Evolutionary conservation across 805 yeast genomes (phyloP).

Genomic region (Kodamaea kakaduensis): DNA sequence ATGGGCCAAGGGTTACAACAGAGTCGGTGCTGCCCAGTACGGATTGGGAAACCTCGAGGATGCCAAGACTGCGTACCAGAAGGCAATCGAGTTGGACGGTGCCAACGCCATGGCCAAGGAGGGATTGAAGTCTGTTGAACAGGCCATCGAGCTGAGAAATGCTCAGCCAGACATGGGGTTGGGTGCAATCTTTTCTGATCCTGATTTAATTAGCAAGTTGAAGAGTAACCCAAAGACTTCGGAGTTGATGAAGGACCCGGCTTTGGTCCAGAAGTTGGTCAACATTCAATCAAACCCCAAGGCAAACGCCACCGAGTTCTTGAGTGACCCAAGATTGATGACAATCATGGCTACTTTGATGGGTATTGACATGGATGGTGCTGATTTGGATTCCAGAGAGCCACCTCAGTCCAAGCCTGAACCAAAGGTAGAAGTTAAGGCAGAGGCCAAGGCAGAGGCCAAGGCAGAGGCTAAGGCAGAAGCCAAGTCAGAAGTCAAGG

Average conservation of each 20-base stretch:
- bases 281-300: constrained; percentile 68
- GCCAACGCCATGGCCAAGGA: constrained; percentile 80
- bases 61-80: constrained; percentile 66
- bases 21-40: constrained; percentile 88
- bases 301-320: constrained; percentile 63
- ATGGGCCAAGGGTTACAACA: constrained; percentile 95
- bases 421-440: constrained; percentile 11
- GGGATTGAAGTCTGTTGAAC: constrained; percentile 69
- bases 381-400: constrained; percentile 20
- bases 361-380: constrained; percentile 69
- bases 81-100: constrained; percentile 79
- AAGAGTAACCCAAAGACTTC: constrained; percentile 82
- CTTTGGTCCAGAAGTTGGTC: constrained; percentile 64
- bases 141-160: constrained; percentile 51
- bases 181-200: constrained; percentile 75
- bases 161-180: constrained; percentile 70
- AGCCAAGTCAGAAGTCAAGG: constrained; percentile 5
- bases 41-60: constrained; percentile 81
- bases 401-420: constrained; percentile 4
- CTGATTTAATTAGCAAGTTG: constrained; percentile 70
- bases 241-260: constrained; percentile 83
- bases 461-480: constrained; percentile 14
- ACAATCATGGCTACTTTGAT: constrained; percentile 78
- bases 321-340: constrained; percentile 83
- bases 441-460: constrained; percentile 12